phyloP scores from a whole-genome alignment of 208 protist genomes.

The Wallacemonas sp. region DNA sequence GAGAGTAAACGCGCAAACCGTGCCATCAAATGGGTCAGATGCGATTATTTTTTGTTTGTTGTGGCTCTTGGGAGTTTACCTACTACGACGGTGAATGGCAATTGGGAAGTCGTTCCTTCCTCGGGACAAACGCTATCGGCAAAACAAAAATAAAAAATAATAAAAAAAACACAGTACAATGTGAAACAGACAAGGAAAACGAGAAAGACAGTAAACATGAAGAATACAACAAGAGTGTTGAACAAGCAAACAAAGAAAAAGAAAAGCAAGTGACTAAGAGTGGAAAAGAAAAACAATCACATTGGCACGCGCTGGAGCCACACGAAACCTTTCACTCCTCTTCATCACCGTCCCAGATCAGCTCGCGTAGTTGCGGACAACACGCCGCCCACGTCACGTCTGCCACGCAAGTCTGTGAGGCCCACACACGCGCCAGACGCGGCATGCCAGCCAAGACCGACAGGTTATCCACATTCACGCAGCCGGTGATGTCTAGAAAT shows the following conservation, averaged over 20 bases:
- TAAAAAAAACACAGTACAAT: neutral
- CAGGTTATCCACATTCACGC: slow-evolving; percentile 12
- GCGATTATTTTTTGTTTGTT: too few species aligned
- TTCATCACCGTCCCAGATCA: slow-evolving; percentile 5
- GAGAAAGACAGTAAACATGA: neutral
- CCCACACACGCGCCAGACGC: neutral
- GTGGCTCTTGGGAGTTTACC: too few species aligned
- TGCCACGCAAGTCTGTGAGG: neutral
- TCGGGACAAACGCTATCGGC: too few species aligned
- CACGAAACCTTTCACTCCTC: too few species aligned
- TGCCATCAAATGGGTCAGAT: too few species aligned
- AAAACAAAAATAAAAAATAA: neutral
- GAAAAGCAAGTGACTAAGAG: neutral
- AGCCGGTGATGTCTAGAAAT: slow-evolving; percentile 16
- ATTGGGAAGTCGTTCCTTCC: too few species aligned
- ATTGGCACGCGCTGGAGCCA: too few species aligned
- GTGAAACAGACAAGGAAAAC: slow-evolving; percentile 1
- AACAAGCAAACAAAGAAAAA: slow-evolving; percentile 6
- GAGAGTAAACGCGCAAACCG: too few species aligned
- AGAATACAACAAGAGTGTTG: neutral
- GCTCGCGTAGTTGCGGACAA: slow-evolving; percentile 1
- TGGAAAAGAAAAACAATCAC: neutral
- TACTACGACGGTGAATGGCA: too few species aligned
- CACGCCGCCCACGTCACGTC: neutral
- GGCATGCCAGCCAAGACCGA: slow-evolving; percentile 1